Evolutionary conservation across 768 basidiomycete genomes (phyloP).

Genomic region (Podaxis sp.): DNA sequence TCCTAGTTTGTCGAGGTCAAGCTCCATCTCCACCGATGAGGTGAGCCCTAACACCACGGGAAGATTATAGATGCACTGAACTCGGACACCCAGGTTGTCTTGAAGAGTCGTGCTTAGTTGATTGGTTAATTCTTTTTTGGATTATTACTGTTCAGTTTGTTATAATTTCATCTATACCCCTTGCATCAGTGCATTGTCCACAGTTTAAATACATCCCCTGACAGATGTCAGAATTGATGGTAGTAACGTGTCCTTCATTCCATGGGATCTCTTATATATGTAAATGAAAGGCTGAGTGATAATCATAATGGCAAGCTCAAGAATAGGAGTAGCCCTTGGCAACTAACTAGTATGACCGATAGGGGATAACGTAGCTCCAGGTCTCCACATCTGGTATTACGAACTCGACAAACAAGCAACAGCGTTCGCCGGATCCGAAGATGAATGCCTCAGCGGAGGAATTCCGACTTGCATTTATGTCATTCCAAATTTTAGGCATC

Average conservation of each 20-base stretch:
- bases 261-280: too few relatives aligned
- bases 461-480: background rate
- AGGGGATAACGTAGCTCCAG: slow-evolving; percentile 2
- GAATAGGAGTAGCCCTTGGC: too few relatives aligned
- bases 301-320: too few relatives aligned
- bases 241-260: too few relatives aligned
- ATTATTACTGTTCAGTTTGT: too few relatives aligned
- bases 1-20: background rate
- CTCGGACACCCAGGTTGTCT: background rate
- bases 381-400: background rate
- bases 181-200: too few relatives aligned
- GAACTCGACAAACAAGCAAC: slow-evolving; percentile 1
- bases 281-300: too few relatives aligned
- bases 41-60: background rate
- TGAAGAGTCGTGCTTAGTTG: background rate
- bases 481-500: background rate
- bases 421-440: background rate
- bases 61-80: background rate
- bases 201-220: background rate
- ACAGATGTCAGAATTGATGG: background rate
- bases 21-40: background rate
- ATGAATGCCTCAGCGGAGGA: background rate
- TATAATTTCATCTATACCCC: too few relatives aligned
- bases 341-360: background rate
- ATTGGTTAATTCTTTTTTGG: too few relatives aligned